Evolutionary conservation across 1,139 yeast species (phyloP).

Genomic region (Magnusiomyces clavatus): DNA sequence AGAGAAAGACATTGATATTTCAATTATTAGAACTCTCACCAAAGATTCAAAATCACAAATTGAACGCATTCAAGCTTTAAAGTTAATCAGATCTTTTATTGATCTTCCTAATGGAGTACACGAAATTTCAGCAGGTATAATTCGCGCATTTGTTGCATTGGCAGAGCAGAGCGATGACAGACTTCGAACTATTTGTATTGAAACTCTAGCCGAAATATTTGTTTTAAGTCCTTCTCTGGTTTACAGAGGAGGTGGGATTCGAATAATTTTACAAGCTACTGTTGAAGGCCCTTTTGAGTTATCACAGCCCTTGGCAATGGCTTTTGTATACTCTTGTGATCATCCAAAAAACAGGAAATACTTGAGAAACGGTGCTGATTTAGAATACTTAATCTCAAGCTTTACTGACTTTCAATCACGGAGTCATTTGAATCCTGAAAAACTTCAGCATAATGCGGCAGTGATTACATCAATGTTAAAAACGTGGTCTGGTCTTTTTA

Average conservation of each 20-base stretch:
- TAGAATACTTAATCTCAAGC: conserved; percentile 55
- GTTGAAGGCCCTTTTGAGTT: conserved; percentile 58
- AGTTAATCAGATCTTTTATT: conserved; percentile 56
- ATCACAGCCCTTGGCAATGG: conserved; percentile 47
- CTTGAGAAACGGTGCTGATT: conserved; percentile 55
- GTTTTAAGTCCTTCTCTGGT: conserved; percentile 54
- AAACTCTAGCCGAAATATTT: conserved; percentile 66
- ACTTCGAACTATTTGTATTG: conserved; percentile 48
- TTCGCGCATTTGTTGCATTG: conserved; percentile 65
- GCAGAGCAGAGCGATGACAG: conserved; percentile 57
- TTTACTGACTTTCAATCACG: conserved; percentile 51
- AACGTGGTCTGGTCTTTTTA: conserved; percentile 70
- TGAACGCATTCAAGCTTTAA: conserved; percentile 76
- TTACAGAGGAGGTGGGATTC: conserved; percentile 58
- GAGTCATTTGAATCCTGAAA: conserved; percentile 43
- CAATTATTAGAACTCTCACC: conserved; percentile 54
- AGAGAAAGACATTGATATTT: conserved; percentile 47
- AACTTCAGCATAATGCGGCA: conserved; percentile 54
- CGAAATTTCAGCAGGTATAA: conserved; percentile 54
- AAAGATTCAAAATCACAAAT: conserved; percentile 44
- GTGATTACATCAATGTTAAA: conserved; percentile 56
- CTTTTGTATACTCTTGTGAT: conserved; percentile 55
- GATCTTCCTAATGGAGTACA: conserved; percentile 50
- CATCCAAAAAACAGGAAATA: conserved; percentile 48
- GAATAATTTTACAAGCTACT: conserved; percentile 48